Conservation (phyloP, 2,329 filamentous ascomycete genomes). For the Colletotrichum sp. region DNA sequence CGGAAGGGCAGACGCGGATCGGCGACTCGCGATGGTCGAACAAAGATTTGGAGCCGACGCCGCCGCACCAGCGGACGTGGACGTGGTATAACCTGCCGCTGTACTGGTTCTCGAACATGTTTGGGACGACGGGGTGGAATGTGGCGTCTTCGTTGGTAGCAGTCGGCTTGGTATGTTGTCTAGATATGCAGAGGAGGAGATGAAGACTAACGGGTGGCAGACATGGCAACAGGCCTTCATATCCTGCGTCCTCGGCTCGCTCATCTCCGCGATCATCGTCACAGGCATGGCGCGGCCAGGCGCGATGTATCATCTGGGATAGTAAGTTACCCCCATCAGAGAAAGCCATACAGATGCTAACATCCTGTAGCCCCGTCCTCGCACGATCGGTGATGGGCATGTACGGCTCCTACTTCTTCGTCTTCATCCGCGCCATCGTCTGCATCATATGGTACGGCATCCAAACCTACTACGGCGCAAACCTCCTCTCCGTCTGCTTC, state of each 20-base stretch:
- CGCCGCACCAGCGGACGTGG: conserved; percentile 30
- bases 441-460: conserved; percentile 35
- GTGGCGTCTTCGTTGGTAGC: conserved; percentile 31
- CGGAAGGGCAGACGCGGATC: conserved; percentile 21
- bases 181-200: not conserved
- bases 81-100: conserved; percentile 31
- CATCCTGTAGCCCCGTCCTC: conserved; percentile 33
- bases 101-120: conserved; percentile 33
- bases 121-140: conserved; percentile 33
- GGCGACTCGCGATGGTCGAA: conserved; percentile 33
- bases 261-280: conserved; percentile 27
- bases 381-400: conserved; percentile 43
- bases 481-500: conserved; percentile 27
- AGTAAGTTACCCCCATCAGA: conserved; percentile 3
- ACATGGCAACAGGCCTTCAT: conserved; percentile 32
- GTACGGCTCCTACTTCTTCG: conserved; percentile 46
- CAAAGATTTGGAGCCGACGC: conserved; percentile 34
- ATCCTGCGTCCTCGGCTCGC: conserved; percentile 27
- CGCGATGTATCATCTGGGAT: conserved; percentile 30
- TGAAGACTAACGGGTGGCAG: not conserved
- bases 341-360: not conserved
- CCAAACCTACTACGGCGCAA: conserved; percentile 28
- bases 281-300: conserved; percentile 31
- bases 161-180: conserved; percentile 25
- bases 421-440: conserved; percentile 37